Evolutionary conservation across 2,329 filamentous ascomycete genomes (phyloP), one percentile per base, ranked within the genome.

Genomic region (Rutstroemia sp.): DNA sequence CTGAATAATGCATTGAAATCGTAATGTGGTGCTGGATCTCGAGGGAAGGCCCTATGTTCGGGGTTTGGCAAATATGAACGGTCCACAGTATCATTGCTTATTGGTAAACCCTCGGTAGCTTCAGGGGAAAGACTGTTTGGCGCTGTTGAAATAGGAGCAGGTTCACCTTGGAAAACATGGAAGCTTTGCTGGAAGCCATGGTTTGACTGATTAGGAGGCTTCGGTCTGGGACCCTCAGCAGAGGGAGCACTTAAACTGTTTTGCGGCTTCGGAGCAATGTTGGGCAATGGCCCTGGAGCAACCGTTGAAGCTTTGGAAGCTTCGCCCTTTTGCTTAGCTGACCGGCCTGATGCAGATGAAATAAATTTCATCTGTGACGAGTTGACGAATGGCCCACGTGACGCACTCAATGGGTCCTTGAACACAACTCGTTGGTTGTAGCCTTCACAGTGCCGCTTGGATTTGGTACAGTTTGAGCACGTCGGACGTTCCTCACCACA

Each of bases 401-500:
- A 82, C 39, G 81, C 76, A 52, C 83, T 81, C 57, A 86, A 73
- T 5, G 84, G 85, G 51, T 88, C 80, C 69, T 90, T 92, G 77
- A 92, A 94, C 58, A 90, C 78, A 54, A 94, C 84, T 48, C 87
- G 82, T 69, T 89, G 87, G 63, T 84, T 90, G 70, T 94, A 94
- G 53, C 89, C 89, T 70, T 94, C 88, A 69, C 89, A 95, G 62
- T 84, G 78, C 14, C 89, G 81, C 71, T 92, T 92, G 17, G 88
- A 92, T 68, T 92, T 94, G 73, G 88, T 83, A 73, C 89, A 95
- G 68, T 95, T 95, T 67, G 80, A 84, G 72, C 89, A 94, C 27
- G 54, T 87, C 25, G 89, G 89, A 50, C 87, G 82, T 66, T 90
- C 89, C 71, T 97, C 94, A 60, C 94, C 94, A 71, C 94, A 99